Conservation (phyloP, 352 stramenopile species). For the Thalassiosira hispida region DNA sequence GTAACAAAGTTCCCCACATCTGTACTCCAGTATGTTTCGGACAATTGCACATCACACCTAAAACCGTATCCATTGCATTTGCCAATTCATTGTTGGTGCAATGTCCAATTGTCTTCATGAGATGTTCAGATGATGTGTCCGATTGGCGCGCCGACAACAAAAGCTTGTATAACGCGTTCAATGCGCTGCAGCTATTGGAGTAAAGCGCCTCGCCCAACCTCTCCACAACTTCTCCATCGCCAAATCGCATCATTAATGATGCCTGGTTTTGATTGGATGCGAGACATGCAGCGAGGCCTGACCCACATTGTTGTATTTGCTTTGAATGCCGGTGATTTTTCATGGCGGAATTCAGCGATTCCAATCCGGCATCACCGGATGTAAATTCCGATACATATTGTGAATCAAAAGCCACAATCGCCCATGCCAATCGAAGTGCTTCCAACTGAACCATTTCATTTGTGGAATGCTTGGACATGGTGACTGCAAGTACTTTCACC, state of each 20-base stretch:
- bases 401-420: conserved; percentile 3
- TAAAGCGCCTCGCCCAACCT: conserved; percentile 6
- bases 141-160: background rate
- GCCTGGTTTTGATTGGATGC: conserved; percentile 6
- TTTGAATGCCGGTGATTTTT: background rate
- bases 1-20: background rate
- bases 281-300: conserved; percentile 6
- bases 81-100: background rate
- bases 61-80: conserved; percentile 9
- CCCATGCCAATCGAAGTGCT: conserved; percentile 13
- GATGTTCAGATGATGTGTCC: background rate
- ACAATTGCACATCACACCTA: background rate
- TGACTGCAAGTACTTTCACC: background rate
- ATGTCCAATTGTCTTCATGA: background rate
- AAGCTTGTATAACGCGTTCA: conserved; percentile 1
- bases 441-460: conserved; percentile 17
- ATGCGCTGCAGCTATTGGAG: background rate
- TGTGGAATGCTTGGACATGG: background rate
- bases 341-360: background rate
- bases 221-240: background rate
- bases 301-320: conserved; percentile 7
- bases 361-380: conserved; percentile 5
- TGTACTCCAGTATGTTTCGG: background rate
- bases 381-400: conserved; percentile 6
- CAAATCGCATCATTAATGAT: background rate